A percentile compares a stretch with the other conserved stretches of the same genome.
phyloP scores from a whole-genome alignment of 306 rosid genomes.

The Trifolium pratense region DNA sequence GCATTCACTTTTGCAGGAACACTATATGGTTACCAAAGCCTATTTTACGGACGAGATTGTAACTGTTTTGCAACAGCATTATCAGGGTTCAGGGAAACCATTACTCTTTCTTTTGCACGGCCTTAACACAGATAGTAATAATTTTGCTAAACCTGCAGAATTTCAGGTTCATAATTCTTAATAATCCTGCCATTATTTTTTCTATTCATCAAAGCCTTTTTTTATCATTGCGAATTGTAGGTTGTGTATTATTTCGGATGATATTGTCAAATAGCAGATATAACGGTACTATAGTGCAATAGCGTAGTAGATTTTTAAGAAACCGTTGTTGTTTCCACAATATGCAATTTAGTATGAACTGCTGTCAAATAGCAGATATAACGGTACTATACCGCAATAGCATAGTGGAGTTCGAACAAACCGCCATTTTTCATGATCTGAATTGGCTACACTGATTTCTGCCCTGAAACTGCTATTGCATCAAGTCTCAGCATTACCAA shows the following conservation, averaged over 20 bases:
- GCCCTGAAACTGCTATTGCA: background rate
- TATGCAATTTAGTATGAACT: background rate
- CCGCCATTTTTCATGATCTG: background rate
- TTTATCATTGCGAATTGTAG: background rate
- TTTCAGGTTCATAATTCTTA: constrained; percentile 66
- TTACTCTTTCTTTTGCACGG: constrained; percentile 81
- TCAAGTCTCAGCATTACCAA: background rate
- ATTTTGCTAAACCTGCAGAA: constrained; percentile 68
- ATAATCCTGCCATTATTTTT: background rate
- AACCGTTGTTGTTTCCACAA: background rate
- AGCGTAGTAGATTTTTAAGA: background rate
- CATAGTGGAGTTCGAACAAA: background rate
- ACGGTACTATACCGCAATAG: background rate
- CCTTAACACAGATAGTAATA: constrained; percentile 78
- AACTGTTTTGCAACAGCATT: constrained; percentile 56
- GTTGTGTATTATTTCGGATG: constrained; percentile 22
- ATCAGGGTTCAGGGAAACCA: constrained; percentile 61
- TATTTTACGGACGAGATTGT: constrained; percentile 61
- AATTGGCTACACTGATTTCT: background rate
- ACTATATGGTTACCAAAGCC: constrained; percentile 60
- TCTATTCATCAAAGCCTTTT: background rate
- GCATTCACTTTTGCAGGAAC: constrained; percentile 63
- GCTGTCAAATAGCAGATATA: background rate
- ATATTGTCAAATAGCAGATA: background rate
- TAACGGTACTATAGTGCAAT: background rate